Base-by-base conservation (phyloP, 495 filamentous ascomycete species). In the Bombardia bombarda region DNA sequence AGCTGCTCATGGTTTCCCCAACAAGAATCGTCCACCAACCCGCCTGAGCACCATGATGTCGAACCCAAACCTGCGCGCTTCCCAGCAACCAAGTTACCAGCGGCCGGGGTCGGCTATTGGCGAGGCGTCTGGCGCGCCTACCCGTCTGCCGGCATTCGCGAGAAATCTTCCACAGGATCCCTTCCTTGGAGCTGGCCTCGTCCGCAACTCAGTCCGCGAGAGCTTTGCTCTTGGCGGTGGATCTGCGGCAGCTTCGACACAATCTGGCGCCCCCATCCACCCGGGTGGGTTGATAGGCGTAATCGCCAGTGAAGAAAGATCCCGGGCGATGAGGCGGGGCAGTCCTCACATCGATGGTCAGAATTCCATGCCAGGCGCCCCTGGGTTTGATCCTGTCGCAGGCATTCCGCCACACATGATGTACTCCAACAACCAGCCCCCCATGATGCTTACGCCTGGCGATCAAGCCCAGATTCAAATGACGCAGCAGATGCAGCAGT, bases 1-100 rank as follows among this genome's bases (percentile, higher is more conserved):
- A 23, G 81, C 84, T 37, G 88, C 87, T 8, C 90, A 97, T 59
- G 92, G 92, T 16, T 98, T 98, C 54, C 92, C 92, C 3, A 82
- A 77, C 53, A 87, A 79, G 62, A 83, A 79, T 49, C 77, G 86
- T 23, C 84, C 87, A 9, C 90, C 92, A 3, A 85, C 74, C 31
- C 77, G 82, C 23, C 70, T 87, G 24, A 73, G 69, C 37, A 79
- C 74, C 31, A 72, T 78, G 57, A 77, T 69, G 38, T 88, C 86
- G 10, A 80, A 79, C 37, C 75, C 76, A 7, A 81, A 79, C 51
- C 58, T 83, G 14, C 68, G 77, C 14, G 72, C 73, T 14, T 51
- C 70, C 14, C 60, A 64, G 18, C 51, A 51, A 7, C 60, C 54
- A n/a, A 62, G 59, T 46, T 60, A 49, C 39, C 60, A 65, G 26